A percentile compares a stretch with the other conserved stretches of the same genome.
Conservation (phyloP, 208 protist species). For the Leishmania arabica region DNA sequence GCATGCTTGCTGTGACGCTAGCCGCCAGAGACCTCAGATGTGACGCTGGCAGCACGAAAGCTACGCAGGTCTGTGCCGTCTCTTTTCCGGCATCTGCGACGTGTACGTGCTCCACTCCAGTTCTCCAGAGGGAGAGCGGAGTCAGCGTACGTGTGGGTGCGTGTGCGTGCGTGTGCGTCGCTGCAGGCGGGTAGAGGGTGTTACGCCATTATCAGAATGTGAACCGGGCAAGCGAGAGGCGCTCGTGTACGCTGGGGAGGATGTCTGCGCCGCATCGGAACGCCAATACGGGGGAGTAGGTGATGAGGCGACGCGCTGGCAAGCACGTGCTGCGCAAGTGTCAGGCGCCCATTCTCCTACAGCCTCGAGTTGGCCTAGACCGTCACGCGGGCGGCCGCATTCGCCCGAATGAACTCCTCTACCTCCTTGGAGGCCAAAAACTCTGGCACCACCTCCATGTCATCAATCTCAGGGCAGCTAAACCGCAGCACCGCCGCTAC, state of each 20-base stretch:
- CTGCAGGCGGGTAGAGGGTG: neutral
- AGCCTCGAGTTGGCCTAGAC: slow-evolving; percentile 3
- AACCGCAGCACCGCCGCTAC: slow-evolving; percentile 95
- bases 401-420: slow-evolving; percentile 69
- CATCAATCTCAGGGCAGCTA: slow-evolving; percentile 89
- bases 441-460: slow-evolving; percentile 72
- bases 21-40: neutral
- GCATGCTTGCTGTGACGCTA: neutral
- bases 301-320: neutral
- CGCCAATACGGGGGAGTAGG: neutral
- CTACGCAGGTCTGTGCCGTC: neutral
- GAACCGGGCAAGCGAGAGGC: neutral
- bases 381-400: slow-evolving; percentile 46
- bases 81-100: neutral
- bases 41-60: neutral
- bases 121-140: neutral
- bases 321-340: neutral
- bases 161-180: too few species aligned
- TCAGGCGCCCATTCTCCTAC: neutral
- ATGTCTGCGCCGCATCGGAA: neutral
- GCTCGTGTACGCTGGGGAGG: neutral
- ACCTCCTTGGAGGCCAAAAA: slow-evolving; percentile 66
- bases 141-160: neutral
- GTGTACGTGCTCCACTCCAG: neutral
- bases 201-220: neutral